Evolutionary conservation across 2,329 filamentous ascomycete species (phyloP), one percentile per base, ranked within the genome.

Genomic region (Simplicillium sp.): DNA sequence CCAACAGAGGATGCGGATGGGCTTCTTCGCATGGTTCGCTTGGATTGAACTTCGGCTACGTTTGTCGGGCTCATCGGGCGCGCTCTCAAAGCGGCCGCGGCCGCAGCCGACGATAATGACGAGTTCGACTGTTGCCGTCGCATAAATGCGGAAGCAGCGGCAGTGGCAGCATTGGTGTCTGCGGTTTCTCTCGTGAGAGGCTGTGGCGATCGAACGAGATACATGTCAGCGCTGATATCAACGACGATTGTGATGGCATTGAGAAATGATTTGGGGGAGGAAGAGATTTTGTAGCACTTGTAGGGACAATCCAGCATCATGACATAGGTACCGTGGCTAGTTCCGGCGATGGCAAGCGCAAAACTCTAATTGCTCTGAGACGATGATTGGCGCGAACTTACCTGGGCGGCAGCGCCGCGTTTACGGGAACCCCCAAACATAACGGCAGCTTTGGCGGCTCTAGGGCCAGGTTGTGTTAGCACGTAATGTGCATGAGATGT

Each of bases 11-110:
- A 85, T 34, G 75, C 64, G 1, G 88, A 94, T 39, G 73, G 72
- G 59, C 74, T 80, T 46, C 88, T 79, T 51, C 87, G 78, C 45
- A 78, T 60, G 56, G 84, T 89, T 55, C 89, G 84, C 67, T 90
- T 95, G 6, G 90, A 94, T 61, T 94, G 84, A 35, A 94, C 78
- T 55, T 87, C 79, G 58, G 79, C 82, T 42, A 95, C 82, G 50
- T 81, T 80, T 39, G 82, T 90, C 16, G 87, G 88, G 3, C 84
- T 81, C 39, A 80, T 80, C 9, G 87, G 82, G 50, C 84, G 78
- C 36, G 83, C 84, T 55, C 83, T 81, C 44, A 97, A 73, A 36
- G 89, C 89, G 20, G 88, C 81, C 13, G 87, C 88, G 7, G 90
- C 89, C 11, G 90, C 90, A 7, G 89, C 86, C 29, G 84, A 82